Evolutionary conservation across 441 rosid genomes (phyloP), one percentile per base, ranked within the genome.

Genomic region (Breynia disticha): DNA sequence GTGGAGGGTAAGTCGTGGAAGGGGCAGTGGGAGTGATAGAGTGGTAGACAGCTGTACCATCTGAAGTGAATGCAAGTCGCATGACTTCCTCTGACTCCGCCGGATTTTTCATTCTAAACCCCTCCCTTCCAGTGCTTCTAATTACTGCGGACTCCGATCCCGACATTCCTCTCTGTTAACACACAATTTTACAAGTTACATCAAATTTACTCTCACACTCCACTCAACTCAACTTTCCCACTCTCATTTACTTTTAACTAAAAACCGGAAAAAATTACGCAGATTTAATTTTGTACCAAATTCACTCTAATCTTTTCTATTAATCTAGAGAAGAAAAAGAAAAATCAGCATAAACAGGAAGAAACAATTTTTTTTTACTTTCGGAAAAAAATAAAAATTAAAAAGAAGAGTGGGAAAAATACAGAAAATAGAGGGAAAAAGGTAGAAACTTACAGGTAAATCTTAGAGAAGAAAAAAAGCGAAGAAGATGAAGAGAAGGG

Each of bases 101-200:
- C 18, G 73, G 64, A 52, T 53, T 66, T 61, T 71, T 69, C 62
- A 65, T 60, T 46, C 67, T 63, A 50, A 79, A 79, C 7, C 79
- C 65, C 21, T 79, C 91, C 59, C 61, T 47, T 11, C 57, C 24
- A 14, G 73, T 76, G 50, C 69, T 71, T 6, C 79, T 42, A 79
- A 79, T 72, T 64, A 83, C 69, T 54, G 84, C 91, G 0, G 85
- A 64, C 66, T 81, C 90, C 22, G 89, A 81, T 77, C 81, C 88
- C 38, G 97, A 72, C 88, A 81, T 87, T 42, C 51, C 57, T 46
- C n/a, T 41, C 44, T 41, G 44, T 9, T 15, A 41, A 41, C 44
- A 41, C 15, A 41, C n/a, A 11, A 41, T 15, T n/a, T 37, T 37
- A 37, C 41, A 37, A 37, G 7, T 37, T 11, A 37, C 11, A 37